Conservation (phyloP, 73 alveolate species). For the Uronychia binucleata region DNA sequence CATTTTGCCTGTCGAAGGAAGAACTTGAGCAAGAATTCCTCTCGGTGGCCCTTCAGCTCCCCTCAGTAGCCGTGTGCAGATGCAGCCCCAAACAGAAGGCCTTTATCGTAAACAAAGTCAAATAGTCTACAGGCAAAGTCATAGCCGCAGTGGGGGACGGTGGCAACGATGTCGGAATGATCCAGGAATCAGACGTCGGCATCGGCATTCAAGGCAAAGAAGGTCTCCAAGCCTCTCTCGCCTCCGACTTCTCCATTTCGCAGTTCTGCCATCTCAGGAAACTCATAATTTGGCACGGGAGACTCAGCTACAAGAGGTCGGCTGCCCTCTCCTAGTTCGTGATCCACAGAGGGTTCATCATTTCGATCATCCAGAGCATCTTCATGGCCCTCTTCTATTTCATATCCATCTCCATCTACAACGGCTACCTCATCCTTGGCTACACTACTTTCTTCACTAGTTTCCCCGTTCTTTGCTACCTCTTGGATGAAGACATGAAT, state of each 20-base stretch:
- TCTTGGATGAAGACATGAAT: slow-evolving; percentile 70
- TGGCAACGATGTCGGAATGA: slow-evolving; percentile 97
- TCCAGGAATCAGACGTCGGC: slow-evolving; percentile 90
- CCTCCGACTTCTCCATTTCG: slow-evolving; percentile 82
- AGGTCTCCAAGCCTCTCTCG: slow-evolving; percentile 93
- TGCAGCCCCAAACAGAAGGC: slow-evolving; percentile 97
- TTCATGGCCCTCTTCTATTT: slow-evolving; percentile 77
- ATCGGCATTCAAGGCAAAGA: slow-evolving; percentile 95
- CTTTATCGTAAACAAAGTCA: slow-evolving; percentile 74
- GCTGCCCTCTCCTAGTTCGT: slow-evolving; percentile 78
- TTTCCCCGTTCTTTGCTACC: slow-evolving; percentile 84
- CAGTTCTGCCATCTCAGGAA: slow-evolving; percentile 74
- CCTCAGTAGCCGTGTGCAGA: slow-evolving; percentile 82
- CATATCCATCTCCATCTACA: slow-evolving; percentile 64
- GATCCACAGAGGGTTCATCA: slow-evolving; percentile 88
- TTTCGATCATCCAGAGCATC: slow-evolving; percentile 76
- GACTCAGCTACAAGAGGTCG: slow-evolving; percentile 84
- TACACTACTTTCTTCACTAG: slow-evolving; percentile 84
- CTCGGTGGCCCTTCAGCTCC: slow-evolving; percentile 43
- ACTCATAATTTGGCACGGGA: slow-evolving; percentile 91
- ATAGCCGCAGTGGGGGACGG: slow-evolving; percentile 98
- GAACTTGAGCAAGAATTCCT: slow-evolving; percentile 43
- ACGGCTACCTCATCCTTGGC: slow-evolving; percentile 82
- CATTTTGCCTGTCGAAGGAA: background rate
- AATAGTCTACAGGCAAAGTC: slow-evolving; percentile 70